Base-by-base conservation (phyloP, 768 basidiomycete genomes). In the Psilocybe cubensis region DNA sequence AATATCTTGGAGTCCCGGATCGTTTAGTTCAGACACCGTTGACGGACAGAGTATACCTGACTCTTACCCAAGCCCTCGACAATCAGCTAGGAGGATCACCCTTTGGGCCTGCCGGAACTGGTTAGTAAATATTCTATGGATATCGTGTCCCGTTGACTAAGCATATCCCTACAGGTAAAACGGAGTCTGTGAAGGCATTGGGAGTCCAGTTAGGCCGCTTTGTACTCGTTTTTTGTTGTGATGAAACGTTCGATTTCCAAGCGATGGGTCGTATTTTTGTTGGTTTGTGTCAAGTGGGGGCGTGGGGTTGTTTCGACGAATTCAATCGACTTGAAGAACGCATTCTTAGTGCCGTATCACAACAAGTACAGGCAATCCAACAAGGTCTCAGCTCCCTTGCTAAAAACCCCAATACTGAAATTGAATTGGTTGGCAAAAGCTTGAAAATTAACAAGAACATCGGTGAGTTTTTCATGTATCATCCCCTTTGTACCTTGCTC, bases 261-360 rank as follows among this genome's bases (percentile, higher is more conserved):
- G 97, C 97, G 1, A 98, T 99, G 97, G 97, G 97, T 61, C 92
- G 97, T 61, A 98, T 99, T 65, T 99, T 99, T 70, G 88, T 98
- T 65, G 97, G 97, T 50, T 84, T 99, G 12, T 99, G 97, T 75
- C 96, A 97, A 79, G 97, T 98, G 31, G 97, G 97, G 28, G 97
- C 97, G 0, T 99, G 97, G 97, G 97, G 97, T 11, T 96, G 92
- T 68, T 95, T 96, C 73, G 95, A 97, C 70, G 95, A 97, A 74
- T 96, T 97, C 79, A 99, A 99, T 73, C 89, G 97, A 65, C 81
- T 99, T 43, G 97, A 98, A 72, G 97, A 99, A 73, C 88, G 97
- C 40, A 99, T 98, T 69, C 82, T 99, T 56, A 94, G 92, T 69
- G 96, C 97, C 20, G 97, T 99, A 12, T 98, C 97, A 18, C 97